Evolutionary conservation across 371 early-diverging fungal species (phyloP).

Genomic region (Apophysomyces variabilis): DNA sequence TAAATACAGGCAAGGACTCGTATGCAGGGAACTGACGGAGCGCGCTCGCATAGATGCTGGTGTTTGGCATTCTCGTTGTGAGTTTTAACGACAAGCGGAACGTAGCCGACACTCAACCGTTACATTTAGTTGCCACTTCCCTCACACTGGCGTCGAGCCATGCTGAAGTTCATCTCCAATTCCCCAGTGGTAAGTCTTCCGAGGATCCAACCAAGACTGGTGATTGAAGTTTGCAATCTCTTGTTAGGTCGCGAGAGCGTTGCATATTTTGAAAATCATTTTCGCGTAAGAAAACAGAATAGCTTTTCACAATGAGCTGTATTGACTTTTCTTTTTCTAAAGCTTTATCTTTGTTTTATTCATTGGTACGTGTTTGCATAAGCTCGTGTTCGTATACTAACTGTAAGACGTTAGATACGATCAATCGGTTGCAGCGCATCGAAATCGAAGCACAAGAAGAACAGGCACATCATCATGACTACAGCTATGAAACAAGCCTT

Average conservation of each 20-base stretch:
- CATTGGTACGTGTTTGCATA: conserved; percentile 43
- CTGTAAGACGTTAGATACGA: conserved; percentile 50
- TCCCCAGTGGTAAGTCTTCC: conserved; percentile 8
- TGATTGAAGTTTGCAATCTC: not conserved
- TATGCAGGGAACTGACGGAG: not conserved
- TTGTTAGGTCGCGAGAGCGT: conserved; percentile 5
- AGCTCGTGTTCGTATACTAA: not conserved
- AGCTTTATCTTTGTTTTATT: conserved; percentile 64
- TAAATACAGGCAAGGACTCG: not conserved
- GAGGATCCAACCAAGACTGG: not conserved
- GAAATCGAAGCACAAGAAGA: conserved; percentile 37
- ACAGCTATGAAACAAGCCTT: conserved; percentile 58
- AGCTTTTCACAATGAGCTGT: not conserved
- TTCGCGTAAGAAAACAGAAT: conserved; percentile 1
- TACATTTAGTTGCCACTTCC: conserved; percentile 13
- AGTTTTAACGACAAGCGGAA: not conserved
- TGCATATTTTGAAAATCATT: conserved; percentile 9
- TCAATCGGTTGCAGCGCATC: conserved; percentile 65
- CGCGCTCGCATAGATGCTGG: conserved; percentile 8
- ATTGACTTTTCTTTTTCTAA: not conserved
- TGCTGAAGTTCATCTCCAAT: conserved; percentile 13
- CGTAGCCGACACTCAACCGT: not conserved
- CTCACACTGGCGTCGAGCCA: conserved; percentile 16
- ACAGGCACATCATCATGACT: conserved; percentile 31
- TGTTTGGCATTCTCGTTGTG: conserved; percentile 13